Evolutionary conservation across 2,329 filamentous ascomycete species (phyloP).

Genomic region (Penicillium sp.): DNA sequence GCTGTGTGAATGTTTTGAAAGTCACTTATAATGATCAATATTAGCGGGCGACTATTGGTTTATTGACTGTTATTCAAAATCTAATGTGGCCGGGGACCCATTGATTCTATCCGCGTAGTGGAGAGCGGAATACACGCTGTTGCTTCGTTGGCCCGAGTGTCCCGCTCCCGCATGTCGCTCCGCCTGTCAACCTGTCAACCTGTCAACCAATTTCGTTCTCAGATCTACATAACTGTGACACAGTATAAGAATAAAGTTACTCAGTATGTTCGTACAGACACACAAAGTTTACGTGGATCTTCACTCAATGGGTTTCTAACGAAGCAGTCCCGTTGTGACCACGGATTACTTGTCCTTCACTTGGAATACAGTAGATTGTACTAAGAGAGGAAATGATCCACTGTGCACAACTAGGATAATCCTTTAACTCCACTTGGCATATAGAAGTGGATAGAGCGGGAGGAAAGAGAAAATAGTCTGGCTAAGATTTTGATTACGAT

Average conservation of each 20-base stretch:
- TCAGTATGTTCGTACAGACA: too few relatives aligned
- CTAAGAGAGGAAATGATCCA: not conserved
- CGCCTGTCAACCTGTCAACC: too few relatives aligned
- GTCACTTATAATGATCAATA: not conserved
- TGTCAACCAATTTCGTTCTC: too few relatives aligned
- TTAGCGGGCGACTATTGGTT: not conserved
- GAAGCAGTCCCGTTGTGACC: not conserved
- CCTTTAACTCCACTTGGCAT: not conserved
- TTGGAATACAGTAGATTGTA: not conserved
- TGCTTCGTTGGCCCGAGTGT: too few relatives aligned
- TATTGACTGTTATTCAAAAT: not conserved
- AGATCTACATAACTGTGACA: too few relatives aligned
- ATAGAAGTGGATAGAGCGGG: not conserved
- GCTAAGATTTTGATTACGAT: not conserved
- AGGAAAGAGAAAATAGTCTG: not conserved
- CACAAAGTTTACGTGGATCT: too few relatives aligned
- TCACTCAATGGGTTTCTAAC: not conserved
- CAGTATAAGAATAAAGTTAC: too few relatives aligned
- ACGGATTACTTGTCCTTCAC: not conserved
- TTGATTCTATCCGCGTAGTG: not conserved
- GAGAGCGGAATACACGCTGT: too few relatives aligned
- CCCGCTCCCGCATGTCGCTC: too few relatives aligned
- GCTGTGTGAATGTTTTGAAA: not conserved
- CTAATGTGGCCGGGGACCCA: not conserved
- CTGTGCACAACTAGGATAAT: not conserved